Evolutionary conservation across 345 rosid genomes (phyloP), one percentile per base, ranked within the genome.

Genomic region (Linum tenue): DNA sequence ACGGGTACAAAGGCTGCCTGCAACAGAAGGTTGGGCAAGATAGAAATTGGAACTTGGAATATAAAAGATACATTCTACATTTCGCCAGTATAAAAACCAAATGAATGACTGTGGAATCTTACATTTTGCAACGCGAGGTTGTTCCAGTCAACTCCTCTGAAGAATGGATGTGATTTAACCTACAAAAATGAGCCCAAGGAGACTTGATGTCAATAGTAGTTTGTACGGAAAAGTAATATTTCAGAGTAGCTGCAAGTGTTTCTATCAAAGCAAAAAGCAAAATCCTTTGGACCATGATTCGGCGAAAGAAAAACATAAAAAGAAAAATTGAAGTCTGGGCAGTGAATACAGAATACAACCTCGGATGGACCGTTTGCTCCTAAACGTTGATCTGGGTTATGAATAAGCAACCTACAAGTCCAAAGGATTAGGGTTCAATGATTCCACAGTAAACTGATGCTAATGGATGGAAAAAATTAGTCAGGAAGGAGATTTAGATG

Each of bases 1-100:
- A 75, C 76, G 0, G 96, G 96, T 56, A 88, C 86, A 83, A 86
- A 88, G 38, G 83, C 88, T 73, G 96, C 91, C 96, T 88, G 42
- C 62, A 64, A 72, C 48, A 64, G 10, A 69, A 61, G 38, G 8
- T 53, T 36, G 36, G 36, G 53, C 16, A 22, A 56, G 48, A 64
- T 39, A 31, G 36, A 22, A 22, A 22, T 22, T 22, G 31, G 31
- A 22, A 22, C 31, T 22, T 22, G 31, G 31, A 22, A 22, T 22
- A 22, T 22, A 22, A 22, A 22, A 22, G 31, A 22, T 22, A 22
- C 31, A 22, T 22, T 22, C 7, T 51, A 37, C 31, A 15, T 22
- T 42, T 9, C 35, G 59, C n/a, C 37, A 63, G 35, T 39, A 56
- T 48, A 22, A 15, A 31, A 37, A 11, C 16, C 38, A 59, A 55